Percentiles rank a stretch among this genome's conserved stretches.
These are phyloP conservation scores for Globisporangium spiculum DNA, from an alignment of 352 stramenopile genomes.

Conservation along the genomic window DNA sequence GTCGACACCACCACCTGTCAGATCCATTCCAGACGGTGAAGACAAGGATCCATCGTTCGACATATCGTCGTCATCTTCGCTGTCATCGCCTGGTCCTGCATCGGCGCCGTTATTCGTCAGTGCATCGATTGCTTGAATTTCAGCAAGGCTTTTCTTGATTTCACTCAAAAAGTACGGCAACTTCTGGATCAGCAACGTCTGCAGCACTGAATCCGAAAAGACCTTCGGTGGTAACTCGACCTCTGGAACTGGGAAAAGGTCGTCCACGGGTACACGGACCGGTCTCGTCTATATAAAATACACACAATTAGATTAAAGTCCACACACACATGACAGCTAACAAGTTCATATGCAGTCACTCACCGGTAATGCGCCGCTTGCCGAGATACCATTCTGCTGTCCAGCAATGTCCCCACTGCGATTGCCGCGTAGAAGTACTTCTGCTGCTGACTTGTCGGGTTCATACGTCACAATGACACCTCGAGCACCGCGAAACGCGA, in stretches of 20 bases:
- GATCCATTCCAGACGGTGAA: constrained; percentile 68
- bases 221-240: constrained; percentile 63
- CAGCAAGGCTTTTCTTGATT: constrained; percentile 68
- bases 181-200: constrained; percentile 63
- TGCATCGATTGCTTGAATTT: constrained; percentile 47
- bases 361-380: constrained; percentile 45
- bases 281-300: constrained; percentile 52
- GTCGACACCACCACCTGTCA: constrained; percentile 32
- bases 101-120: constrained; percentile 34
- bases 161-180: constrained; percentile 77
- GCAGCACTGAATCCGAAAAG: constrained; percentile 70
- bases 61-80: constrained; percentile 84
- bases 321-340: neutral
- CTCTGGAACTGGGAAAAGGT: constrained; percentile 74
- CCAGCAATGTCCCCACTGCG: constrained; percentile 33
- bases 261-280: constrained; percentile 79
- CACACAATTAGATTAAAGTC: constrained; percentile 1
- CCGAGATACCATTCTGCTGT: constrained; percentile 30
- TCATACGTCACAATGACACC: constrained; percentile 80
- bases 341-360: constrained; percentile 14
- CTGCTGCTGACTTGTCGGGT: constrained; percentile 73
- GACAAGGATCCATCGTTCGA: constrained; percentile 77
- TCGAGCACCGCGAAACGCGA: constrained; percentile 65
- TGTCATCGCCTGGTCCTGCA: constrained; percentile 43
- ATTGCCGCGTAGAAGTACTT: constrained; percentile 65